Base-by-base conservation (phyloP, 257 asterid species). In the Euphrasia confusa region DNA sequence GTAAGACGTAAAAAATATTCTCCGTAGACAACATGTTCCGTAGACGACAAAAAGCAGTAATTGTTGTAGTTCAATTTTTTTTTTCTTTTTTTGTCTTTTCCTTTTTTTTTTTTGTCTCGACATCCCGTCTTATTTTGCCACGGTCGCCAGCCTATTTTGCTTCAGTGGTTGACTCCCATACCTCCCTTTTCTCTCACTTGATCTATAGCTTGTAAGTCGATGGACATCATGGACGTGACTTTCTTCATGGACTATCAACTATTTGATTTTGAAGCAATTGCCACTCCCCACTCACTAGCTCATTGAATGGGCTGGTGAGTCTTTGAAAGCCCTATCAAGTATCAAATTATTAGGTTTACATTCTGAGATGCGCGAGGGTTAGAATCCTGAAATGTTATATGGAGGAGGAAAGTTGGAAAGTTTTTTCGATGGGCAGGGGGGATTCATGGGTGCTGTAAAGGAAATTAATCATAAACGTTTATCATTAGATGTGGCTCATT, bases 11-110 rank as follows among this genome's bases (percentile, higher is more conserved):
- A 17, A 33, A 71, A 53, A 62, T 3, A 54, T 30, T 50, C 45
- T 66, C 21, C 18, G 7, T 15, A 4, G 14, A 47, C 49, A 9
- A 33, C 55, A 57, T 45, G 17, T 24, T 14, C 18, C 24, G 57
- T 44, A 26, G 63, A 66, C 27, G 54, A 54, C 32, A 65, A 42
- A 69, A 67, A 57, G 8, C 61, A 58, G 27, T 39, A 27, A 48
- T 39, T 54, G 10, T 44, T 11, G 32, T 14, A 40, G 73, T 53
- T 56, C 18, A 0, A 50, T 39, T 56, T 28, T 17, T 15, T 37
- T 0, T 45, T 58, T 76, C 72, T 33, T 60, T 12, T 37, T 55
- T 37, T 48, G 12, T 47, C 53, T 56, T 49, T 61, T 50, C 56
- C 14, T 60, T 12, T 37, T 55, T 37, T 55, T 37, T 47, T 47